A percentile compares a stretch with the other conserved stretches of the same genome.
Conservation (phyloP, 495 filamentous ascomycete genomes). For the Xylaria scruposa region DNA sequence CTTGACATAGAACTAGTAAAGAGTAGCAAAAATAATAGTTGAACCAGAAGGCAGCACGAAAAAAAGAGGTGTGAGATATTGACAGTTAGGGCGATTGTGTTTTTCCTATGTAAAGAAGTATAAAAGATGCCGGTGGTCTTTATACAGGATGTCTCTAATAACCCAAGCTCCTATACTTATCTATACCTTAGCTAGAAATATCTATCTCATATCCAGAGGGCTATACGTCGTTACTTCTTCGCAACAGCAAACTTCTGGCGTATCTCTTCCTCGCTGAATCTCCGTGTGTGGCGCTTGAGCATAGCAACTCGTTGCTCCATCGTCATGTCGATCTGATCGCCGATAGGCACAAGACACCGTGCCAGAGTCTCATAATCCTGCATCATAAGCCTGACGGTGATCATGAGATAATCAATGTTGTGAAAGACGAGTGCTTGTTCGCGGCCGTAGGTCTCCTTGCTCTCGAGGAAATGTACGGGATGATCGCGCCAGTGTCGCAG, state of each 20-base stretch:
- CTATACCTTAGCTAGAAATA: neutral
- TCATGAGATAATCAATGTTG: conserved; percentile 74
- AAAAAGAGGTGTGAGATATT: too few species aligned
- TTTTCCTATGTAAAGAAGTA: neutral
- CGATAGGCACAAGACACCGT: conserved; percentile 70
- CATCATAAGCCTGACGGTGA: conserved; percentile 64
- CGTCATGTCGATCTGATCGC: conserved; percentile 68
- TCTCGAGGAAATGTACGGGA: conserved; percentile 67
- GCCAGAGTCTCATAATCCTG: conserved; percentile 71
- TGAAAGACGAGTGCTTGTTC: conserved; percentile 72
- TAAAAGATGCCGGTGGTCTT: neutral
- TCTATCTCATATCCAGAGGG: neutral
- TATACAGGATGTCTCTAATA: neutral
- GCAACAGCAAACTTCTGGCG: conserved; percentile 46
- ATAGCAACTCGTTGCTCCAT: conserved; percentile 65
- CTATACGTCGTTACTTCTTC: neutral
- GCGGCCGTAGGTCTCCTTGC: conserved; percentile 63
- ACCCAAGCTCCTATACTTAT: neutral
- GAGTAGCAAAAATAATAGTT: too few species aligned
- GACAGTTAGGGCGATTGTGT: neutral
- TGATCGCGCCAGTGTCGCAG: conserved; percentile 77
- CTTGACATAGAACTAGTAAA: too few species aligned
- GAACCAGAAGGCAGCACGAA: too few species aligned
- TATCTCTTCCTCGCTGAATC: conserved; percentile 66
- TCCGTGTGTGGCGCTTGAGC: conserved; percentile 65